A percentile compares a stretch with the other conserved stretches of the same genome.
Evolutionary conservation across 176 grass and related monocot genomes (phyloP).

Genomic region (Cenchrus purpureus): DNA sequence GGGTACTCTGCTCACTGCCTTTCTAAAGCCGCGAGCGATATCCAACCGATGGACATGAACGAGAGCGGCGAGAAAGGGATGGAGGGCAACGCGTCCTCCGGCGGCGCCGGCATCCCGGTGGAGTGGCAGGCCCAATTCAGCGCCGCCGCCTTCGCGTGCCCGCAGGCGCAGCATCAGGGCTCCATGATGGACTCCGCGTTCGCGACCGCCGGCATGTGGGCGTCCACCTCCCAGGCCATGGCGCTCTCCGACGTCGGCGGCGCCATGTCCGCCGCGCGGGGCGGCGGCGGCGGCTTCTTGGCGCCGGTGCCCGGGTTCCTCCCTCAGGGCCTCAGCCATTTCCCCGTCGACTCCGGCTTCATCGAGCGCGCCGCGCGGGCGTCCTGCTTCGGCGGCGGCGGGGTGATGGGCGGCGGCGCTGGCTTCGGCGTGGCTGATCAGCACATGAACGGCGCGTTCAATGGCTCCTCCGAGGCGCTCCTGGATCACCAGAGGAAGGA

Average conservation of each 20-base stretch:
- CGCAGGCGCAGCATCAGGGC: constrained; percentile 40
- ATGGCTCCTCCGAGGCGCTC: constrained; percentile 40
- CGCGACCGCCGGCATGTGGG: constrained; percentile 55
- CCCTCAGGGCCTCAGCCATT: constrained; percentile 59
- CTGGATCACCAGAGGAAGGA: constrained; percentile 46
- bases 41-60: constrained; percentile 52
- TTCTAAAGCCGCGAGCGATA: neutral
- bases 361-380: constrained; percentile 77
- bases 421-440: constrained; percentile 48
- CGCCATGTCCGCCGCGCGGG: constrained; percentile 29
- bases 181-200: constrained; percentile 60
- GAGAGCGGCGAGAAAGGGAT: constrained; percentile 58
- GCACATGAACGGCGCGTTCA: constrained; percentile 43
- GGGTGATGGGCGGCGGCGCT: constrained; percentile 30
- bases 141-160: constrained; percentile 47
- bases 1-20: neutral
- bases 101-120: constrained; percentile 40
- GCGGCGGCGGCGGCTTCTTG: constrained; percentile 36
- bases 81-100: constrained; percentile 55
- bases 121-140: constrained; percentile 65
- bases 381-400: constrained; percentile 61
- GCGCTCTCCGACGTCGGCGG: constrained; percentile 44
- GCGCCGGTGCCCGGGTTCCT: constrained; percentile 53
- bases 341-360: constrained; percentile 78
- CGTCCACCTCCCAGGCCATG: constrained; percentile 51